These are phyloP conservation scores for Nymphaea colorata DNA, from an alignment of 164 flowering plant genomes.

Conservation along the genomic window DNA sequence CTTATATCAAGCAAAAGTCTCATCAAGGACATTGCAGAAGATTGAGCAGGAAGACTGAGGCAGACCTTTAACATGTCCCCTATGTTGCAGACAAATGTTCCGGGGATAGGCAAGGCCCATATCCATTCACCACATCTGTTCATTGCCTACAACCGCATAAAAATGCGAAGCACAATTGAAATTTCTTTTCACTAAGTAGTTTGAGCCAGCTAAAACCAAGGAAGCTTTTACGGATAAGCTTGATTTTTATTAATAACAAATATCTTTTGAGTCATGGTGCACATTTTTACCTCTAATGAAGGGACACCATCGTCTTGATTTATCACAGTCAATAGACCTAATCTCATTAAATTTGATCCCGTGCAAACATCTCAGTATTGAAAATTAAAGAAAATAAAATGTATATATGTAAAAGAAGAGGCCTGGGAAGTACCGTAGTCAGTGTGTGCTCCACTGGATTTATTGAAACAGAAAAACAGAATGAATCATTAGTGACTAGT, in stretches of 20 bases:
- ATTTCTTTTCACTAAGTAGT: too few species aligned
- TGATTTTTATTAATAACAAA: too few species aligned
- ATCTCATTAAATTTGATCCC: not conserved
- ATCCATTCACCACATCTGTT: conserved; percentile 86
- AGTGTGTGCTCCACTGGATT: conserved; percentile 85
- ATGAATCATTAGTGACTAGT: not conserved
- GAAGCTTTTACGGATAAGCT: too few species aligned
- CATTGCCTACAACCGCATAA: conserved; percentile 45
- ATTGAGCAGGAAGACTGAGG: not conserved
- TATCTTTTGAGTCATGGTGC: not conserved
- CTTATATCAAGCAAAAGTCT: too few species aligned
- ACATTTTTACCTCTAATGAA: conserved; percentile 65
- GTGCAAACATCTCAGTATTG: not conserved
- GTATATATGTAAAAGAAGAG: too few species aligned
- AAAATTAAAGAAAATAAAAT: too few species aligned
- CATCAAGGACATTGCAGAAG: too few species aligned
- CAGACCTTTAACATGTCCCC: conserved; percentile 92
- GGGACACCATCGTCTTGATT: conserved; percentile 82
- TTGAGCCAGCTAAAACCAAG: too few species aligned
- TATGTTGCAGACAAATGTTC: conserved; percentile 92
- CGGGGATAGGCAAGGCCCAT: conserved; percentile 73
- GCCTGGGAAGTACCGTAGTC: conserved; percentile 59
- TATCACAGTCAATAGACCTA: conserved; percentile 81
- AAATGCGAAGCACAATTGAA: not conserved
- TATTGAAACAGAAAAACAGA: conserved; percentile 8